Evolutionary conservation across 441 rosid species (phyloP), one percentile per base, ranked within the genome.

Genomic region (Aquilaria agallochum): DNA sequence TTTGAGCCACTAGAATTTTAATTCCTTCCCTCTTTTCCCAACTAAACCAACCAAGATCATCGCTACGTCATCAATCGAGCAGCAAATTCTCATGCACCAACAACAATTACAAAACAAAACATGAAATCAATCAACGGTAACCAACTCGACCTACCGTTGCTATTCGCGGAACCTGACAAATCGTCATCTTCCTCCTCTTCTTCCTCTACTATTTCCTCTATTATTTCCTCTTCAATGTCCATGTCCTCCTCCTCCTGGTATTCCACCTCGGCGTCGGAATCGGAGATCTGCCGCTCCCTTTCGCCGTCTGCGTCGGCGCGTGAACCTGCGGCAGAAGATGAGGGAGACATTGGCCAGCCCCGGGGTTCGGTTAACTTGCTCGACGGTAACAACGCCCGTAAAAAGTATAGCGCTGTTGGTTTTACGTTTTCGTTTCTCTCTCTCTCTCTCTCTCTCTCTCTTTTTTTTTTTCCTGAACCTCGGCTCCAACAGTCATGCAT

Each of bases 251-350:
- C 64, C 1, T 71, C 78, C 31, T 73, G 69, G 59, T 76, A 72
- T n/a, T 70, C 73, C 57, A 64, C 59, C 44, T 70, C 75, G 65
- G 64, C 64, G 45, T 63, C 77, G 50, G 79, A 80, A 59, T 63
- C 72, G 74, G 77, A 63, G 70, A 68, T 60, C 63, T 67, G 62
- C 31, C 11, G 31, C 44, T 36, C 9, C 30, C 56, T 27, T n/a
- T 47, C 58, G 27, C 42, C 68, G 15, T 50, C 74, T 31, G 65
- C 58, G 3, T 33, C 65, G 30, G 63, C 27, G 63, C 36, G 31
- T 9, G 63, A 7, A 36, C 55, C 59, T 20, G 40, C 13, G 47
- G 63, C 63, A 62, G 74, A 50, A 14, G 65, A 34, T 34, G 56
- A 66, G 32, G 48, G 49, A 62, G 59, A n/a, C 77, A 74, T 74